phyloP scores from a whole-genome alignment of 139 green algal genomes.

The Bryopsis sp. region DNA sequence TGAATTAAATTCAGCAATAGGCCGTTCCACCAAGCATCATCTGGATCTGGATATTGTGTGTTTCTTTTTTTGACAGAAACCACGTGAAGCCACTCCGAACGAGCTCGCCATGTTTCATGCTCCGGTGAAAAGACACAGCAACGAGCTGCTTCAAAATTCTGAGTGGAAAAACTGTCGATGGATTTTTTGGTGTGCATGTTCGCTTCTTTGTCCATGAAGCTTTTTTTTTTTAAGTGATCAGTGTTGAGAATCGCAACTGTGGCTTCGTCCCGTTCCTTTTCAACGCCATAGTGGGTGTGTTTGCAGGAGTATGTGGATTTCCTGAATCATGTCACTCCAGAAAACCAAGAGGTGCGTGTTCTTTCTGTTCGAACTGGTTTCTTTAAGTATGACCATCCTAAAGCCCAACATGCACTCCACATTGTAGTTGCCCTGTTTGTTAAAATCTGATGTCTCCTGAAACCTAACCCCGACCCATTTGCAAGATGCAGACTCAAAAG shows the following conservation, averaged over 20 bases:
- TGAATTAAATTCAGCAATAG: not conserved
- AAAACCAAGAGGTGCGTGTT: slow-evolving; percentile 35
- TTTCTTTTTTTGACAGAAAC: slow-evolving; percentile 28
- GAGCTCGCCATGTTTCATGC: slow-evolving; percentile 87
- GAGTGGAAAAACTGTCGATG: not conserved
- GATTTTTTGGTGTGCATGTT: slow-evolving; percentile 5
- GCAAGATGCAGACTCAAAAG: not conserved
- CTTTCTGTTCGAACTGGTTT: not conserved
- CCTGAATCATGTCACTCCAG: slow-evolving; percentile 59
- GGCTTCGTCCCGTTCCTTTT: not conserved
- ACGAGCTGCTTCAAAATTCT: no score
- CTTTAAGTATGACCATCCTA: slow-evolving; percentile 15
- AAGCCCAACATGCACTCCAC: no score
- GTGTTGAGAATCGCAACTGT: not conserved
- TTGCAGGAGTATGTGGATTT: slow-evolving; percentile 74
- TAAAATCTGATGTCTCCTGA: no score
- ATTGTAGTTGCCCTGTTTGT: no score
- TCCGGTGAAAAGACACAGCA: slow-evolving; percentile 23
- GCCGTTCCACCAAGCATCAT: slow-evolving; percentile 3
- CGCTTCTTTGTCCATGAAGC: not conserved
- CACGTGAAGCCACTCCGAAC: slow-evolving; percentile 57
- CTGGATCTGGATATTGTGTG: not conserved
- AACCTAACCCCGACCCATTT: no score
- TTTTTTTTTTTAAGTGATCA: not conserved
- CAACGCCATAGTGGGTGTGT: slow-evolving; percentile 6